Evolutionary conservation across 768 basidiomycete genomes (phyloP), one percentile per base, ranked within the genome.

Genomic region (Kockovaella imperatae): DNA sequence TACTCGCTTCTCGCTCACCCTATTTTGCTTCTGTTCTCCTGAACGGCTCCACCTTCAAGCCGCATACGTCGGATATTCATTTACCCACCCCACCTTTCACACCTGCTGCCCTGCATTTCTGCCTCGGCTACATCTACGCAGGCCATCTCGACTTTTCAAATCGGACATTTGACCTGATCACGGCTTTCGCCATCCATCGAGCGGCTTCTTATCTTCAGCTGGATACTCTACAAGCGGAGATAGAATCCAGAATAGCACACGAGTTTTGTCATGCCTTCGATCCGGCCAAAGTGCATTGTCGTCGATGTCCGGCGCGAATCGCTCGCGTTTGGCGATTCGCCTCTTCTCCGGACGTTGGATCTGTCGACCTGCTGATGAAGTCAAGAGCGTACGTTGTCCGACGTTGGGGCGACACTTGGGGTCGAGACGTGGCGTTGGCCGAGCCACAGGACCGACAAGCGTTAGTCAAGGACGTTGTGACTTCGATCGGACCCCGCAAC

Each of bases 51-150:
- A 72, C 73, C 7, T 71, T 78, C 42, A 67, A 65, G 17, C 52
- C 58, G 4, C 8, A 11, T 18, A 25, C 57, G 1, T 53, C 49
- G 18, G 63, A 63, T 40, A 57, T 95, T 10, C 80, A 77, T 0
- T 78, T 96, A 4, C 87, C 87, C 1, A 87, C 84, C 0, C 90
- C 93, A 0, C 90, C 91, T 0, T 97, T 97, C 72, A 93, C 93
- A 0, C 87, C 91, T 0, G 85, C 91, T 1, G 86, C 89, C 0
- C 76, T 95, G 4, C 87, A 93, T 67, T 96, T 96, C 68, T 87
- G 87, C 31, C 79, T 96, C 39, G 89, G 89, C 3, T 96, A 84
- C 73, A 81, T 97, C 38, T 97, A 97, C 64, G 87, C 89, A 4
- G 95, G 93, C 35, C 93, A 89, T 3, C 83, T 97, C 36, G 76